phyloP scores from a whole-genome alignment of 2,329 filamentous ascomycete species.

The Ophiocordyceps camponoti-saundersi region DNA sequence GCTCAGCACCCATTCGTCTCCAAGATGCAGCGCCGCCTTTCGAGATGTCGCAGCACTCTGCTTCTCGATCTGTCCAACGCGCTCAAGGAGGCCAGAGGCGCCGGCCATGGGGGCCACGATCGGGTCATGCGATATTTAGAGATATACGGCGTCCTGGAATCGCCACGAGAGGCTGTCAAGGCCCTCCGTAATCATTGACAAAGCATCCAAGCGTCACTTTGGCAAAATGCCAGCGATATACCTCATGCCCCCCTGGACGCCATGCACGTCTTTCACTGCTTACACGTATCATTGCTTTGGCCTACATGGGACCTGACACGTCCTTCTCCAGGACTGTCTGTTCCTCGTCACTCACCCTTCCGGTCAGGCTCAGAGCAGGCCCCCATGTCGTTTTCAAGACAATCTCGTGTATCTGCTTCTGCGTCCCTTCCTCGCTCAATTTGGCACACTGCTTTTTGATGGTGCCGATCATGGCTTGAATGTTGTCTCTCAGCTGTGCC shows the following conservation, averaged over 20 bases:
- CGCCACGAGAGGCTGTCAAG: slow-evolving; percentile 34
- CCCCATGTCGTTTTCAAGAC: slow-evolving; percentile 78
- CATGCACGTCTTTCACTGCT: background rate
- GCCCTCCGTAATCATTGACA: slow-evolving; percentile 22
- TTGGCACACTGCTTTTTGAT: slow-evolving; percentile 65
- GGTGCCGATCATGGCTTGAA: slow-evolving; percentile 58
- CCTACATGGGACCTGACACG: slow-evolving; percentile 37
- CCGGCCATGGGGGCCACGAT: slow-evolving; percentile 22
- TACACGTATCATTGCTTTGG: background rate
- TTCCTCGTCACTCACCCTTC: slow-evolving; percentile 50
- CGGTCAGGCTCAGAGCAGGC: slow-evolving; percentile 75
- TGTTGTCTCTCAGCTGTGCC: slow-evolving; percentile 68
- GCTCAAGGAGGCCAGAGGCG: slow-evolving; percentile 24
- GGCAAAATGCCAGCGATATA: background rate
- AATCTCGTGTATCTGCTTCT: slow-evolving; percentile 35
- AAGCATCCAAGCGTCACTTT: background rate
- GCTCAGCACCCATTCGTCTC: slow-evolving; percentile 30
- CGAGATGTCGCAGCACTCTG: slow-evolving; percentile 36
- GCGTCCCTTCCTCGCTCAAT: slow-evolving; percentile 35
- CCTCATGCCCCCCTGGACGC: background rate
- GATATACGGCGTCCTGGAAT: slow-evolving; percentile 34
- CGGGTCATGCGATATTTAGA: slow-evolving; percentile 33
- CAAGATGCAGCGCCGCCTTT: slow-evolving; percentile 33
- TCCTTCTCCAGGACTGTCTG: slow-evolving; percentile 36
- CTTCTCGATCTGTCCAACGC: slow-evolving; percentile 37